A percentile compares a stretch with the other conserved stretches of the same genome.
Conservation (phyloP, 2,329 filamentous ascomycete species). For the Colletotrichum liaoningense region DNA sequence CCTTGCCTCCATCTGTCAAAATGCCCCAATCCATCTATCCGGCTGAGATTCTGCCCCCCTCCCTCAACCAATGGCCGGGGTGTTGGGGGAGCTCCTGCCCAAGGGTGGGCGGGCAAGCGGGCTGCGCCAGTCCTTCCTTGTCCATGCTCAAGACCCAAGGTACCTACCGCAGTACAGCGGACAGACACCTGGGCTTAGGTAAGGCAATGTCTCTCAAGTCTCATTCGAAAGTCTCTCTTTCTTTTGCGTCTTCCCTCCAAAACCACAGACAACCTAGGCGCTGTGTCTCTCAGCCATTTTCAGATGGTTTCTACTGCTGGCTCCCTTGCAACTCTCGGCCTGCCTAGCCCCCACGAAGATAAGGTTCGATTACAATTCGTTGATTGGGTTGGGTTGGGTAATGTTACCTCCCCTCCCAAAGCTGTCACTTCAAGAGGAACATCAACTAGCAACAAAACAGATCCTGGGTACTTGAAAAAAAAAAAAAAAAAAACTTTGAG, state of each 20-base stretch:
- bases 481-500: constrained; percentile 8
- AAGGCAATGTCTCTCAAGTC: constrained; percentile 1
- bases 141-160: not conserved
- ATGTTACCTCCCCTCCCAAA: not conserved
- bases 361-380: not conserved
- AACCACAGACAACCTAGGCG: not conserved
- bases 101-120: constrained; percentile 21
- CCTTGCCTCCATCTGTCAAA: not conserved
- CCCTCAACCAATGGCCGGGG: constrained; percentile 40
- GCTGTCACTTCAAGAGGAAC: not conserved
- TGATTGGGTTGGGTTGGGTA: constrained; percentile 3
- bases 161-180: not conserved
- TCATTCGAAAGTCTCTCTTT: not conserved
- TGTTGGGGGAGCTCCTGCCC: constrained; percentile 41
- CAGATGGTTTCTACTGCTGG: not conserved
- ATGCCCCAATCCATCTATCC: constrained; percentile 16
- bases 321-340: not conserved
- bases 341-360: not conserved
- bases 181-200: not conserved
- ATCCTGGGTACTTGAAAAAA: not conserved
- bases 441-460: not conserved
- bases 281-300: not conserved
- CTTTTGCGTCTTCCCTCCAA: not conserved
- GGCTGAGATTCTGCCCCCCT: constrained; percentile 35
- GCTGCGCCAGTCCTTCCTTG: constrained; percentile 30